These are phyloP conservation scores for Lactarius sp. DNA, from an alignment of 768 basidiomycete species.

Conservation along the genomic window DNA sequence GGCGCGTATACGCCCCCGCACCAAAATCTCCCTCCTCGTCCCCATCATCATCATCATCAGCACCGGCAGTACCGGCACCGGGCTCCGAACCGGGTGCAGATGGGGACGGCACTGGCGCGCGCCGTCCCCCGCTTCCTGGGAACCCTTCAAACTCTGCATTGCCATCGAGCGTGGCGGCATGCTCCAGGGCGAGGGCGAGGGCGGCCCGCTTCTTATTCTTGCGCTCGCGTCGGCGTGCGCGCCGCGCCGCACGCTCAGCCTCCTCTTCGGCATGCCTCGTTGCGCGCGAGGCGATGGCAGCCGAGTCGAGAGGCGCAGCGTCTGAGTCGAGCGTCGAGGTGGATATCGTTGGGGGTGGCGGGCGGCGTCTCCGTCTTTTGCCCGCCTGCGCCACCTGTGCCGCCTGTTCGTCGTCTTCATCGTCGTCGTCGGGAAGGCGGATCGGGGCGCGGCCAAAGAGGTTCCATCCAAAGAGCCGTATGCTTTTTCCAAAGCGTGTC, in stretches of 20 bases:
- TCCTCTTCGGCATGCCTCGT: conserved; percentile 31
- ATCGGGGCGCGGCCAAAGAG: conserved; percentile 63
- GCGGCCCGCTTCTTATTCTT: conserved; percentile 42
- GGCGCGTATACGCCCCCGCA: conserved; percentile 47
- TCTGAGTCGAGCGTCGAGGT: conserved; percentile 62
- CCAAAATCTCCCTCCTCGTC: conserved; percentile 56
- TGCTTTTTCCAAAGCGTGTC: conserved; percentile 32
- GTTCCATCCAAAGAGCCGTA: conserved; percentile 61
- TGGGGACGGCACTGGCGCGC: conserved; percentile 24
- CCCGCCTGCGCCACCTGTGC: background rate
- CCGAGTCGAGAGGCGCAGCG: conserved; percentile 58
- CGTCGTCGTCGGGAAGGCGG: conserved; percentile 55
- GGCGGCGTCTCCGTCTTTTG: conserved; percentile 1
- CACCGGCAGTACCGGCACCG: background rate
- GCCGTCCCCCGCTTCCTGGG: conserved; percentile 43
- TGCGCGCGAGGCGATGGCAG: conserved; percentile 46
- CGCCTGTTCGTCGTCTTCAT: conserved; percentile 30
- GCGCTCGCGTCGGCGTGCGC: conserved; percentile 42
- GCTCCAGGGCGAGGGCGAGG: conserved; percentile 36
- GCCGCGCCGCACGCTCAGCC: conserved; percentile 43
- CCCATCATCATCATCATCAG: conserved; percentile 40
- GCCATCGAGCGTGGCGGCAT: conserved; percentile 23
- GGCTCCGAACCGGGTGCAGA: conserved; percentile 10
- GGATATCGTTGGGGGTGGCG: conserved; percentile 28
- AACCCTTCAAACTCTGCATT: conserved; percentile 59